A percentile compares a stretch with the other conserved stretches of the same genome.
phyloP scores from a whole-genome alignment of 1,139 yeast species.

The Blastobotrys serpentis region DNA sequence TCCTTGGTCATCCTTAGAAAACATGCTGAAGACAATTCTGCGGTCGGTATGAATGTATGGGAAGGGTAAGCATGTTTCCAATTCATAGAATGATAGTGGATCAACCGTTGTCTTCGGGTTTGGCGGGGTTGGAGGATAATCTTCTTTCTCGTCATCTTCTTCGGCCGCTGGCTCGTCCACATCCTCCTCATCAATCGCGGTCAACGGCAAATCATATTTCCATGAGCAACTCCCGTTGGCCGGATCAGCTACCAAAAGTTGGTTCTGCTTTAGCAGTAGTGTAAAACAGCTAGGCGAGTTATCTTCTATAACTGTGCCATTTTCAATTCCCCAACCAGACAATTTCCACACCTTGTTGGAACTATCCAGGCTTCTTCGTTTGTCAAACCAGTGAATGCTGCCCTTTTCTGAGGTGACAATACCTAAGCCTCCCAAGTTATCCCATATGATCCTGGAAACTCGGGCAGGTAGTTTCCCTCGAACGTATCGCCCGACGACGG shows the following conservation, averaged over 20 bases:
- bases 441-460: slow-evolving; percentile 57
- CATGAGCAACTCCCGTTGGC: slow-evolving; percentile 47
- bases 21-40: slow-evolving; percentile 32
- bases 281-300: slow-evolving; percentile 8
- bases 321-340: slow-evolving; percentile 31
- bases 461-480: slow-evolving; percentile 66
- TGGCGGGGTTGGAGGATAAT: background rate
- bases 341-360: slow-evolving; percentile 33
- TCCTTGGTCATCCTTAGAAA: slow-evolving; percentile 18
- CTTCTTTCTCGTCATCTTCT: background rate
- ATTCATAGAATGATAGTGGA: slow-evolving; percentile 61
- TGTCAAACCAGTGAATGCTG: slow-evolving; percentile 60
- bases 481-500: slow-evolving; percentile 56
- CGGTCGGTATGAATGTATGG: slow-evolving; percentile 49
- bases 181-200: slow-evolving; percentile 2
- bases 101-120: slow-evolving; percentile 24
- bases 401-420: slow-evolving; percentile 58
- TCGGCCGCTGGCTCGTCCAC: background rate
- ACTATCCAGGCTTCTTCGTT: slow-evolving; percentile 30
- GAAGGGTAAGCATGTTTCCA: slow-evolving; percentile 63
- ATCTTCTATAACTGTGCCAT: slow-evolving; percentile 20
- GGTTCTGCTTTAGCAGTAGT: slow-evolving; percentile 34
- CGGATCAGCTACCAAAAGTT: slow-evolving; percentile 46
- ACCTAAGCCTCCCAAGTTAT: slow-evolving; percentile 48
- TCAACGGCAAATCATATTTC: slow-evolving; percentile 48